phyloP scores from a whole-genome alignment of 169 alveolate species.

The Perkinsus olseni region DNA sequence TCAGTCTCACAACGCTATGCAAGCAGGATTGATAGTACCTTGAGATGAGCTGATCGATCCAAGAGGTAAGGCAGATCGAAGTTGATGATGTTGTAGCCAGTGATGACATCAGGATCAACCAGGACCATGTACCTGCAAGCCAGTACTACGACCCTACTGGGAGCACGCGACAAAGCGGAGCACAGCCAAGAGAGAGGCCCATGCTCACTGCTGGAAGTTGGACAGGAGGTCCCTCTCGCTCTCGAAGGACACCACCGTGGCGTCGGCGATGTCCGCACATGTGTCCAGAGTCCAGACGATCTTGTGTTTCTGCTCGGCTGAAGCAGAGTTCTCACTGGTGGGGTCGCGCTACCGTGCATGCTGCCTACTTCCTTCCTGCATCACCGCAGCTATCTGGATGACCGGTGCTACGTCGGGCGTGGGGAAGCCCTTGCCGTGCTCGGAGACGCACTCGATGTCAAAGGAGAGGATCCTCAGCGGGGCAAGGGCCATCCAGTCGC shows the following conservation, averaged over 20 bases:
- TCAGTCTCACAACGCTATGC: no score
- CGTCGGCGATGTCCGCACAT: slow-evolving; percentile 75
- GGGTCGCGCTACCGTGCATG: slow-evolving; percentile 64
- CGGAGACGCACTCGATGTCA: slow-evolving; percentile 75
- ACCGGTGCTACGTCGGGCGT: slow-evolving; percentile 87
- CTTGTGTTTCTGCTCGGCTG: slow-evolving; percentile 56
- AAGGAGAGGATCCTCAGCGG: slow-evolving; percentile 91
- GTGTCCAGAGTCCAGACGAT: slow-evolving; percentile 61
- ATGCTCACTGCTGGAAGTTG: slow-evolving; percentile 35
- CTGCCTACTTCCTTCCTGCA: slow-evolving; percentile 33
- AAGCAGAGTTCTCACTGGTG: slow-evolving; percentile 71
- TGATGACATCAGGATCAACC: slow-evolving; percentile 89
- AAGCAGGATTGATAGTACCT: no score
- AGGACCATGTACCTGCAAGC: slow-evolving; percentile 17
- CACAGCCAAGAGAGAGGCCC: no score
- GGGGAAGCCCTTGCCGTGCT: slow-evolving; percentile 88
- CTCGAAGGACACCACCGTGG: slow-evolving; percentile 65
- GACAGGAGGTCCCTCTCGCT: slow-evolving; percentile 54
- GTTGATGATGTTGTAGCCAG: slow-evolving; percentile 96
- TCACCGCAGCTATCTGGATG: slow-evolving; percentile 86
- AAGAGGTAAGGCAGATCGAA: slow-evolving; percentile 93
- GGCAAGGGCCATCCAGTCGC: slow-evolving; percentile 82
- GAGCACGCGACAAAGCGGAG: no score
- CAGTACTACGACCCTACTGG: not conserved
- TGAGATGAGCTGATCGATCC: slow-evolving; percentile 79